Evolutionary conservation across 179 eudicot species (phyloP).

Genomic region (Beta macrorhiza): DNA sequence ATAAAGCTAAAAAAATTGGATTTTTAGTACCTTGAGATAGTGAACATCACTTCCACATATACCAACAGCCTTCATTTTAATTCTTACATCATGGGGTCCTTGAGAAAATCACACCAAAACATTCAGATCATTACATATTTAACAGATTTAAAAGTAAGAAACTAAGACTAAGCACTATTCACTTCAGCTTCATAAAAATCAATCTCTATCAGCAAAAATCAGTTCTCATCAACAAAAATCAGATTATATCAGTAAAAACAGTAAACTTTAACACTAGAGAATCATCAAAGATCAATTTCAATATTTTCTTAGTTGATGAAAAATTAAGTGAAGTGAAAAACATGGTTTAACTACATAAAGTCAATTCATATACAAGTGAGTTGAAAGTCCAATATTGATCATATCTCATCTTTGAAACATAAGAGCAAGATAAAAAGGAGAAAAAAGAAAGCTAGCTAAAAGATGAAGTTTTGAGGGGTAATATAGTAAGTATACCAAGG

Average conservation of each 20-base stretch:
- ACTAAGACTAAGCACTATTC: too few relatives aligned
- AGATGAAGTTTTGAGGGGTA: background rate
- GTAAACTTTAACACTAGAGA: too few relatives aligned
- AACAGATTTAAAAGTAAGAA: background rate
- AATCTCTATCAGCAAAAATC: too few relatives aligned
- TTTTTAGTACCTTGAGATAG: slow-evolving; percentile 64
- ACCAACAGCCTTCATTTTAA: slow-evolving; percentile 93
- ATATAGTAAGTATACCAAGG: slow-evolving; percentile 48
- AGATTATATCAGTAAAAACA: too few relatives aligned
- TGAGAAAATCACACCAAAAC: slow-evolving; percentile 13
- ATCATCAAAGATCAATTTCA: too few relatives aligned
- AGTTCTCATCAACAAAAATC: too few relatives aligned
- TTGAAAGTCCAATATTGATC: background rate
- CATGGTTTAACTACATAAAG: too few relatives aligned
- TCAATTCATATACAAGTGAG: background rate
- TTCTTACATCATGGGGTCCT: slow-evolving; percentile 86
- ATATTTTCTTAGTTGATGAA: too few relatives aligned
- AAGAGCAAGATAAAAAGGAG: background rate
- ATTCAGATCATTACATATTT: background rate
- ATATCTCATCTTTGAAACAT: background rate
- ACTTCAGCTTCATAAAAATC: background rate
- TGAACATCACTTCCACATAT: slow-evolving; percentile 98
- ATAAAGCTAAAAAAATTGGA: slow-evolving; percentile 5
- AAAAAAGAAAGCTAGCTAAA: background rate
- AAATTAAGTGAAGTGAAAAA: too few relatives aligned